These are phyloP conservation scores for Skeletonema menzelii DNA, from an alignment of 108 stramenopile species.

Conservation along the genomic window DNA sequence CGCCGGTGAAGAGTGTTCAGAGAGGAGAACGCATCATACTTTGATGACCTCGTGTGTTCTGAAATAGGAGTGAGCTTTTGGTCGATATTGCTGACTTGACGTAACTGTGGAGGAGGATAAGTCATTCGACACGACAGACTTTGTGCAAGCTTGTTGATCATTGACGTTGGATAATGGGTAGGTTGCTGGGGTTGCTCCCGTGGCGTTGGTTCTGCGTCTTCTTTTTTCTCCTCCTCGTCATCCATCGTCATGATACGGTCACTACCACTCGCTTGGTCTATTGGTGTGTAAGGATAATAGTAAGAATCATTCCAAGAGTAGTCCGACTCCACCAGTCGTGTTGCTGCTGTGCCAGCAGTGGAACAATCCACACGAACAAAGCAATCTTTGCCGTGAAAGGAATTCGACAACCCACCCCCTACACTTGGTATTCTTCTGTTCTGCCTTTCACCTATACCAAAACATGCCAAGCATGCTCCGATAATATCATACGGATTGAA, in stretches of 20 bases:
- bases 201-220: neutral
- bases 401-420: neutral
- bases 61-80: constrained; percentile 16
- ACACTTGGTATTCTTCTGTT: neutral
- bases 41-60: constrained; percentile 5
- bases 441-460: neutral
- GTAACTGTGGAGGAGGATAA: neutral
- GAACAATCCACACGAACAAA: constrained; percentile 20
- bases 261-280: neutral
- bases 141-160: neutral
- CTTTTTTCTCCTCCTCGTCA: constrained; percentile 3
- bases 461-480: constrained; percentile 16
- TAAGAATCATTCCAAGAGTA: constrained; percentile 1
- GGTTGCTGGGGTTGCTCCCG: neutral
- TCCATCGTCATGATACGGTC: neutral
- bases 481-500: neutral
- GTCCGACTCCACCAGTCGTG: neutral
- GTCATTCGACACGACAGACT: neutral
- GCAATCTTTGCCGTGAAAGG: constrained; percentile 13
- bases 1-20: constrained; percentile 28
- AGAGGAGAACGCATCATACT: constrained; percentile 8
- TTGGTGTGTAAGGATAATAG: constrained; percentile 7
- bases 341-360: neutral
- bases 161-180: neutral
- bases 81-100: neutral